phyloP scores from a whole-genome alignment of 2,329 filamentous ascomycete species.

The Beauveria australis region DNA sequence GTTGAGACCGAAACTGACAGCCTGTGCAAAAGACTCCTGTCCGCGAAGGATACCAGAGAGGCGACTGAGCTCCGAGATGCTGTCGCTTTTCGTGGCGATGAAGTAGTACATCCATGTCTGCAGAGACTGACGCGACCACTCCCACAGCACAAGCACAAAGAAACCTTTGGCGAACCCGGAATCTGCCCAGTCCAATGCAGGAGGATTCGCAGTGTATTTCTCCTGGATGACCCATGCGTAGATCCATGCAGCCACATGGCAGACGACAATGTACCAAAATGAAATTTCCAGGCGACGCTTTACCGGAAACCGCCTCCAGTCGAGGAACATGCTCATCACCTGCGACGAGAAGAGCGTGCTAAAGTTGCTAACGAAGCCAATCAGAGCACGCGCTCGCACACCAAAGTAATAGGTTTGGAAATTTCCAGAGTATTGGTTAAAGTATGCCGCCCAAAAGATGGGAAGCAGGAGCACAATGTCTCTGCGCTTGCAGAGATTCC shows the following conservation, averaged over 20 bases:
- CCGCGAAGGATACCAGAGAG: constrained; percentile 32
- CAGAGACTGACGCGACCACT: constrained; percentile 41
- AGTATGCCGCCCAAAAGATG: constrained; percentile 21
- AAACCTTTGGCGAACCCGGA: constrained; percentile 38
- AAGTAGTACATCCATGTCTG: constrained; percentile 52
- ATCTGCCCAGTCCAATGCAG: constrained; percentile 31
- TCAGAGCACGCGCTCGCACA: constrained; percentile 37
- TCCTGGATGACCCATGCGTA: constrained; percentile 47
- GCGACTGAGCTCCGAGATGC: constrained; percentile 42
- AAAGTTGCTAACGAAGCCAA: constrained; percentile 33
- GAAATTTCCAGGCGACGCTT: constrained; percentile 33
- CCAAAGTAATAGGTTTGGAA: constrained; percentile 35
- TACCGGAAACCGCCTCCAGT: constrained; percentile 28
- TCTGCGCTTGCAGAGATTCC: constrained; percentile 14
- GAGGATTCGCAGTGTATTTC: constrained; percentile 35
- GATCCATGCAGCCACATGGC: constrained; percentile 40
- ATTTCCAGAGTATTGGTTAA: constrained; percentile 31
- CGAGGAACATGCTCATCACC: constrained; percentile 35
- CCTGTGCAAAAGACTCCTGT: constrained; percentile 33
- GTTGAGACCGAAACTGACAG: constrained; percentile 31
- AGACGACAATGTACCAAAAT: constrained; percentile 36
- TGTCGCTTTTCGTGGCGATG: constrained; percentile 45
- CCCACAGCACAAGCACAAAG: constrained; percentile 40
- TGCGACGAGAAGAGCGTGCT: constrained; percentile 33
- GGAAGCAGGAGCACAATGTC: constrained; percentile 18